Conservation (phyloP, 2,329 filamentous ascomycete genomes). For the Cercospora beticola region DNA sequence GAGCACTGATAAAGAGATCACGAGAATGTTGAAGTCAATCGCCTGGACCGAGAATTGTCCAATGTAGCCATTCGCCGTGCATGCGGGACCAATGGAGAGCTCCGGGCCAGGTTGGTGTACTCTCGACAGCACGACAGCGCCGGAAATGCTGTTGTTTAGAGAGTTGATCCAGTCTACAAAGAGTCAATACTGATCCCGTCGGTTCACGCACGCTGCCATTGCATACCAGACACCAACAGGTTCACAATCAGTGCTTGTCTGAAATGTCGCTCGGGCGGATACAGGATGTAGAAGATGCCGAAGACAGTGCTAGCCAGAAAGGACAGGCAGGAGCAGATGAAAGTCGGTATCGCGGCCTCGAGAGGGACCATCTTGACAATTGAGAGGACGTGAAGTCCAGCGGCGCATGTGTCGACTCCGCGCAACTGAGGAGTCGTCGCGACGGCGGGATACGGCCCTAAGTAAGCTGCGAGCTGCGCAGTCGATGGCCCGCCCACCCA, state of each 20-base stretch:
- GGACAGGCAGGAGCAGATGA: conserved; percentile 24
- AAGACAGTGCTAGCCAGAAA: conserved; percentile 22
- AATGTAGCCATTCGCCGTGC: conserved; percentile 47
- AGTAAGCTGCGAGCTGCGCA: conserved; percentile 1
- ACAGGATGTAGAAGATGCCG: conserved; percentile 21
- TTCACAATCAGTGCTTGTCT: conserved; percentile 28
- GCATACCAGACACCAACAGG: conserved; percentile 23
- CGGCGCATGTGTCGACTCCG: not conserved
- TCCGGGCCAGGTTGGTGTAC: conserved; percentile 17
- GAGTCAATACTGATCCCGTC: not conserved
- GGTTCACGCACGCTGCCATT: not conserved
- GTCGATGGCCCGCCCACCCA: not conserved
- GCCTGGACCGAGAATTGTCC: conserved; percentile 50
- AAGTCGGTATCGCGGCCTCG: conserved; percentile 24
- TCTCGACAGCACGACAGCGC: conserved; percentile 38
- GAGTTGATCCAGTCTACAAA: conserved; percentile 45
- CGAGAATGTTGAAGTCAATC: conserved; percentile 45
- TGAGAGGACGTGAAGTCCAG: not conserved
- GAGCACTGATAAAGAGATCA: conserved; percentile 47
- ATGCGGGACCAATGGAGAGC: conserved; percentile 37
- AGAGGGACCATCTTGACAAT: conserved; percentile 14
- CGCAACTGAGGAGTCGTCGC: not conserved
- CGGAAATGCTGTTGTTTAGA: conserved; percentile 47
- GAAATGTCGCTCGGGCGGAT: conserved; percentile 27
- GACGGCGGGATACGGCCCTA: conserved; percentile 1